A percentile compares a stretch with the other conserved stretches of the same genome.
These are phyloP conservation scores for Claviceps purpurea DNA, from an alignment of 2,329 filamentous ascomycete species.

Conservation along the genomic window DNA sequence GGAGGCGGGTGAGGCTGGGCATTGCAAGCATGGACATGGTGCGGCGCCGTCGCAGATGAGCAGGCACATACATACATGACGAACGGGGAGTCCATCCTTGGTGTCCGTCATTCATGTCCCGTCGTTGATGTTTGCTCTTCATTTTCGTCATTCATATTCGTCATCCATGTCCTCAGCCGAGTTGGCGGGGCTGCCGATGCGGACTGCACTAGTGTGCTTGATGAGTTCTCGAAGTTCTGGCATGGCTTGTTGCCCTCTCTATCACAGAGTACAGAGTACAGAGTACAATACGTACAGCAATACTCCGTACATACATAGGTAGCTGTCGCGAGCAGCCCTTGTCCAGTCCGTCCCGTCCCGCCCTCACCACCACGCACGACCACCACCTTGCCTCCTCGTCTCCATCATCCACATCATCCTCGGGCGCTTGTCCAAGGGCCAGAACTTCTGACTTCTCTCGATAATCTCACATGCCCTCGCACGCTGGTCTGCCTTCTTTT, in stretches of 20 bases:
- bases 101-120: too few species aligned
- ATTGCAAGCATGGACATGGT: not conserved
- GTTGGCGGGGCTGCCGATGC: not conserved
- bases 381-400: not conserved
- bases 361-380: not conserved
- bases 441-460: not conserved
- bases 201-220: not conserved
- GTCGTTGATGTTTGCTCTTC: not conserved
- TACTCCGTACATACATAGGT: too few species aligned
- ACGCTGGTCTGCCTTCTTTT: not conserved
- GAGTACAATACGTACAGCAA: too few species aligned
- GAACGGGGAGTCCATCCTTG: not conserved
- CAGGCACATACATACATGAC: not conserved
- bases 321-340: not conserved
- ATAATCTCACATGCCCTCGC: not conserved
- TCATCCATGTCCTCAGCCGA: too few species aligned
- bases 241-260: not conserved
- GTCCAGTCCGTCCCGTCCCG: slow-evolving; percentile 2
- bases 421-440: not conserved
- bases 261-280: not conserved
- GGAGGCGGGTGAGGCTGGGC: not conserved
- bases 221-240: not conserved
- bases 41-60: not conserved
- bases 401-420: not conserved
- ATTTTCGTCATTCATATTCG: not conserved